Conservation (phyloP, 257 asterid species). For the Solanum arcanum region DNA sequence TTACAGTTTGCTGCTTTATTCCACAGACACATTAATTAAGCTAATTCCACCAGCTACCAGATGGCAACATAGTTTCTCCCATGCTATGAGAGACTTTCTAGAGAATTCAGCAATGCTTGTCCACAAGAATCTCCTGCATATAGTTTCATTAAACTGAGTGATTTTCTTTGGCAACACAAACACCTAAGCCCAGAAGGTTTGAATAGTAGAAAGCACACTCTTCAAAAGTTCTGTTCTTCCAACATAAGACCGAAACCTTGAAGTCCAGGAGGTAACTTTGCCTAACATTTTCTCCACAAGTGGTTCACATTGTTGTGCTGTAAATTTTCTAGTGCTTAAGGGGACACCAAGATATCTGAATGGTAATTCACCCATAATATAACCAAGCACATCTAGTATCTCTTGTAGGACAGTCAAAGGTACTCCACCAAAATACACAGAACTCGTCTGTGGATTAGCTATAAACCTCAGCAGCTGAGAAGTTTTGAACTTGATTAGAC, state of each 20-base stretch:
- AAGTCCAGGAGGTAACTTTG: neutral
- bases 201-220: neutral
- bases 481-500: neutral
- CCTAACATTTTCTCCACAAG: neutral
- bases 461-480: neutral
- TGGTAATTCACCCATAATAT: neutral
- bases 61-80: neutral
- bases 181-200: neutral
- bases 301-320: neutral
- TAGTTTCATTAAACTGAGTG: neutral
- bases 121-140: neutral
- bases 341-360: neutral
- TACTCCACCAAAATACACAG: neutral
- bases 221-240: neutral
- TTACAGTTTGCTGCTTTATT: neutral
- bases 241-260: neutral
- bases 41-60: neutral
- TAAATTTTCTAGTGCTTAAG: neutral
- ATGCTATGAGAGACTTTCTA: neutral
- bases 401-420: neutral
- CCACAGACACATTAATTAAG: neutral
- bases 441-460: neutral
- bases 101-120: neutral
- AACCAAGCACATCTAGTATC: neutral
- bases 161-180: neutral